A percentile compares a stretch with the other conserved stretches of the same genome.
Evolutionary conservation across 768 basidiomycete genomes (phyloP).

Genomic region (Rhodosporidiobolus odoratus): DNA sequence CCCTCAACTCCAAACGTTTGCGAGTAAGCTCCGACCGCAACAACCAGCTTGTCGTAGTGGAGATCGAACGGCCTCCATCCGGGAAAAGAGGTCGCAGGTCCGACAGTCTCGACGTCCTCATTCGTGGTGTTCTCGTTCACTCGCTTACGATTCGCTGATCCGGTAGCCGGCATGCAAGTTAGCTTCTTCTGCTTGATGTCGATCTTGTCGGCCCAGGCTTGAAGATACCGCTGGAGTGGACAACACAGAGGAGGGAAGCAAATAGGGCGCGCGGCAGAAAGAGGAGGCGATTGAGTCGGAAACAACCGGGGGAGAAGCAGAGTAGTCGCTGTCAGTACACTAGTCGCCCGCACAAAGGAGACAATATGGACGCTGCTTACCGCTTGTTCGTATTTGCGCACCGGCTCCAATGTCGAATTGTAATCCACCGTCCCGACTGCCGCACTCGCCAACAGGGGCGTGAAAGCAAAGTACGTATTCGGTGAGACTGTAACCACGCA

Average conservation of each 20-base stretch:
- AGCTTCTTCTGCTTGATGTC: constrained; percentile 37
- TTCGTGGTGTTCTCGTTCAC: not conserved
- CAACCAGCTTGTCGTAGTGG: constrained; percentile 71
- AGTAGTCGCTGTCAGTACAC: too few relatives aligned
- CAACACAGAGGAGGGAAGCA: not conserved
- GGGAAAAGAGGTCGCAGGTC: constrained; percentile 2
- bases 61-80: constrained; percentile 53
- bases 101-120: not conserved
- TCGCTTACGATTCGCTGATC: not conserved
- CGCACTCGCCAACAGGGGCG: constrained; percentile 51
- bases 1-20: constrained; percentile 54
- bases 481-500: constrained; percentile 23
- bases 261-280: not conserved
- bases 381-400: constrained; percentile 47
- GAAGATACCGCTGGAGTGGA: constrained; percentile 18
- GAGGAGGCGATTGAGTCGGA: not conserved
- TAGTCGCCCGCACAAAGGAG: too few relatives aligned
- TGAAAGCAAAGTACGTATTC: constrained; percentile 38
- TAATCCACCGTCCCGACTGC: constrained; percentile 81
- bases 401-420: constrained; percentile 72
- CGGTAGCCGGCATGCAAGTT: constrained; percentile 29
- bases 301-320: not conserved
- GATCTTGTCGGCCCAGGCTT: constrained; percentile 46
- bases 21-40: constrained; percentile 71
- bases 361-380: not conserved